A percentile compares a stretch with the other conserved stretches of the same genome.
Evolutionary conservation across 2,329 filamentous ascomycete genomes (phyloP).

Genomic region (Ceratocystis cacaofunesta): DNA sequence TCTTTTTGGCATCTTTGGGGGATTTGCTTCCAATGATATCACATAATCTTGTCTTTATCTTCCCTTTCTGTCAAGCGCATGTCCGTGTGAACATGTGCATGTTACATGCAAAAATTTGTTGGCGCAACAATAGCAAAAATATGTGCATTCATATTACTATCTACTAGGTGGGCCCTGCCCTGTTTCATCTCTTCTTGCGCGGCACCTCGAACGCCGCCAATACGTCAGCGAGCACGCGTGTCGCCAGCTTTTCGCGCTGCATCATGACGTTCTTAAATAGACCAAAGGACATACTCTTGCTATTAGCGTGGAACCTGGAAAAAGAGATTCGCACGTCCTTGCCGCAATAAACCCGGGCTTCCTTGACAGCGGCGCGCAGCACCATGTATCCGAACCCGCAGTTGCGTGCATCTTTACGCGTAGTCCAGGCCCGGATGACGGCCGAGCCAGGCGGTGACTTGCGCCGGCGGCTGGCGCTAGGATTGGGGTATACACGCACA

Average conservation of each 20-base stretch:
- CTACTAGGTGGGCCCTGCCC: background rate
- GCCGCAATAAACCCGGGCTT: constrained; percentile 54
- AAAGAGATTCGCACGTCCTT: constrained; percentile 55
- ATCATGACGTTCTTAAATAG: constrained; percentile 49
- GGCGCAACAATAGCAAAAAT: too few relatives aligned
- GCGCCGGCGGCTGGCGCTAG: constrained; percentile 8
- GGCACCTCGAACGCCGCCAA: constrained; percentile 34
- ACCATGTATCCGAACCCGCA: constrained; percentile 59
- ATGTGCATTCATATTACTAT: too few relatives aligned
- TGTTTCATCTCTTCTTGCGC: constrained; percentile 32
- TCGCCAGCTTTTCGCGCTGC: constrained; percentile 42
- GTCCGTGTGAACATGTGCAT: too few relatives aligned
- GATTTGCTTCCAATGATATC: too few relatives aligned
- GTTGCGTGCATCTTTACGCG: constrained; percentile 50
- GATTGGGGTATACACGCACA: constrained; percentile 29
- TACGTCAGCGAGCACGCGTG: constrained; percentile 36
- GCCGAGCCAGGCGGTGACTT: constrained; percentile 36
- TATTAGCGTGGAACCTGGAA: constrained; percentile 64
- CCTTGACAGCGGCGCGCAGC: constrained; percentile 54
- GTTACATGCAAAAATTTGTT: too few relatives aligned
- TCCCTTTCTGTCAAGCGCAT: too few relatives aligned
- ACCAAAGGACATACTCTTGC: constrained; percentile 44
- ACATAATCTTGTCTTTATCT: too few relatives aligned
- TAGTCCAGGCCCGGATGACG: constrained; percentile 72
- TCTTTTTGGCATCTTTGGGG: too few relatives aligned